These are phyloP conservation scores for Pelargonium myrrhifolium DNA, from an alignment of 441 rosid species.

Conservation along the genomic window DNA sequence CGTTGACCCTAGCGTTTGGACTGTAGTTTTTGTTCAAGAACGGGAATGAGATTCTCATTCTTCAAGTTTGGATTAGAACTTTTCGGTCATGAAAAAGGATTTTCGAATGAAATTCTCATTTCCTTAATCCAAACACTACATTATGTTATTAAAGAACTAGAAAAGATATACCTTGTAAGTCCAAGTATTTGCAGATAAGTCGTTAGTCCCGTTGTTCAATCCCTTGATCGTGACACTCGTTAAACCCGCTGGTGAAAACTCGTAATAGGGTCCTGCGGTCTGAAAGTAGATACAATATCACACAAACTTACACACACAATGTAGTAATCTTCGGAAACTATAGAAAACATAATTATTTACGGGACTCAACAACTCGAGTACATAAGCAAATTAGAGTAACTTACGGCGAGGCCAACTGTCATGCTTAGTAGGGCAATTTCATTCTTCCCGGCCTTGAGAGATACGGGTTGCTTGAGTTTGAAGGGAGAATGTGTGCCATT, in stretches of 20 bases:
- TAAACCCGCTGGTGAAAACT: conserved; percentile 74
- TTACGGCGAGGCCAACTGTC: conserved; percentile 86
- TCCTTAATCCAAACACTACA: too few species aligned
- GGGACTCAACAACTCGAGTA: neutral
- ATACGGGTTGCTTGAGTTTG: conserved; percentile 45
- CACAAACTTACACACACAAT: neutral
- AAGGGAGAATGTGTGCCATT: conserved; percentile 61
- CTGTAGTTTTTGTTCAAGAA: too few species aligned
- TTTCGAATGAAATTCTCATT: too few species aligned
- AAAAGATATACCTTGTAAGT: conserved; percentile 60
- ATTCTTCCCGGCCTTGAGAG: conserved; percentile 75
- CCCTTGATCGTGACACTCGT: conserved; percentile 71
- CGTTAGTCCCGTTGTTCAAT: conserved; percentile 56
- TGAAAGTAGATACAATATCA: conserved; percentile 24
- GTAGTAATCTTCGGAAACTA: neutral
- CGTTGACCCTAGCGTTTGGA: neutral
- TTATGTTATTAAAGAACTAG: too few species aligned
- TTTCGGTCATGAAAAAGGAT: too few species aligned
- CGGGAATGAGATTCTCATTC: too few species aligned
- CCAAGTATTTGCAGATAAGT: conserved; percentile 61
- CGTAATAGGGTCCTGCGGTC: conserved; percentile 89
- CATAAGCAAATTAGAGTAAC: conserved; percentile 17
- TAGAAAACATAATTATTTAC: neutral
- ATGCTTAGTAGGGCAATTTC: conserved; percentile 71
- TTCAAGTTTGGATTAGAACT: too few species aligned